Evolutionary conservation across 139 green algal species (phyloP).

Genomic region (Volvox reticuliferus): DNA sequence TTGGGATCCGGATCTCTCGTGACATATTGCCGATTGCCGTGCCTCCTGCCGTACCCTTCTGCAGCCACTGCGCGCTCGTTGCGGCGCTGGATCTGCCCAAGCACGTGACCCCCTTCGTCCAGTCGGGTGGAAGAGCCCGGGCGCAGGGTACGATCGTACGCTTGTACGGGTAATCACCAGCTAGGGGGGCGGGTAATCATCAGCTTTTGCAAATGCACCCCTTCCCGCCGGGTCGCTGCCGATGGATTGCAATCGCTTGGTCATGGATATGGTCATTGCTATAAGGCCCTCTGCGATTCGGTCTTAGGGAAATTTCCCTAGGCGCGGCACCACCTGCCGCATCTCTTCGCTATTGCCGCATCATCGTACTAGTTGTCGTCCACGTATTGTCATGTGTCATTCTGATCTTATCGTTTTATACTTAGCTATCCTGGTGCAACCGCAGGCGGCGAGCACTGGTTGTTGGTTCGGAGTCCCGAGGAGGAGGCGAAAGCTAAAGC

Average conservation of each 20-base stretch:
- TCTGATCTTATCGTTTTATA: too few relatives aligned
- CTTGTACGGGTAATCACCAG: not conserved
- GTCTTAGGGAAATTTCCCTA: too few relatives aligned
- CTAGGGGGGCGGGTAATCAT: too few relatives aligned
- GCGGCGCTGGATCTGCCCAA: constrained; percentile 40
- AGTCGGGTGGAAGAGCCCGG: constrained; percentile 33
- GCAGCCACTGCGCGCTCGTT: constrained; percentile 41
- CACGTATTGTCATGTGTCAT: too few relatives aligned
- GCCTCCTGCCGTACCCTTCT: not conserved
- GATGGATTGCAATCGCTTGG: too few relatives aligned
- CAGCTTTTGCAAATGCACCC: too few relatives aligned
- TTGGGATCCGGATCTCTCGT: too few relatives aligned
- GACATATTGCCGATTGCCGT: too few relatives aligned
- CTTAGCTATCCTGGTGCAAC: too few relatives aligned
- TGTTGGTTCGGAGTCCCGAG: not conserved
- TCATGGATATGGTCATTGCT: not conserved
- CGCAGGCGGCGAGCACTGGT: constrained; percentile 26
- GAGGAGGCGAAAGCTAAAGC: not conserved
- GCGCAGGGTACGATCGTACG: not conserved
- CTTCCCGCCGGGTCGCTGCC: too few relatives aligned
- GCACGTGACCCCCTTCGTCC: constrained; percentile 38
- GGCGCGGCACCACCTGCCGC: not conserved
- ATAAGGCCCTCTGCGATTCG: too few relatives aligned
- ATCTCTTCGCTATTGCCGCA: not conserved
- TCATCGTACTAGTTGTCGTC: too few relatives aligned